Evolutionary conservation across 2,329 filamentous ascomycete genomes (phyloP), one percentile per base, ranked within the genome.

Genomic region (Endothia cerciana): DNA sequence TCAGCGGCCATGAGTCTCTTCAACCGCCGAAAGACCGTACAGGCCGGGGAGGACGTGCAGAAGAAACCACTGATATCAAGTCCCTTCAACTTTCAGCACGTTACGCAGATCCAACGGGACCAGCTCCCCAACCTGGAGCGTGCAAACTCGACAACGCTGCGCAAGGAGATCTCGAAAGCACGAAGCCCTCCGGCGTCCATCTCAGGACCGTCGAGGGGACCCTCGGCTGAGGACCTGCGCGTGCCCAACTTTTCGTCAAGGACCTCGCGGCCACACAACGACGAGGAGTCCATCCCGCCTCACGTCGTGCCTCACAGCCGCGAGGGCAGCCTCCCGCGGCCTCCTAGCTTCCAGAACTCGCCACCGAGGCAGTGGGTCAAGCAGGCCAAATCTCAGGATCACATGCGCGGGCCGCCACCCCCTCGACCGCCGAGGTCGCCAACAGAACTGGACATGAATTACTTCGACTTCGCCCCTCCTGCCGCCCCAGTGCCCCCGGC

Each of bases 21-120:
- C 66, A 75, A 79, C 53, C 79, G 85, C 60, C 80, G 85, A 63
- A 83, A 82, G 70, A 70, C 74, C 30, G 70, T 73, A 60, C 79
- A 75, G 62, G 72, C 73, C n/a, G 65, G 72, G 4, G 72, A 72
- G n/a, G 73, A 74, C 36, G 63, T 58, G 60, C 73, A 74, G 62
- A 83, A 75, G 71, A 82, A 79, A 68, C 72, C 83, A 60, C 81
- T 83, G 63, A 90, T 90, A 63, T 90, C 87, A 0, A 83, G 80
- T 0, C 87, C 87, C 2, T 89, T 87, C 75, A 89, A 89, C 77
- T 90, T 90, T 68, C 87, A 89, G 72, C 87, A 90, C 74, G 80
- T 90, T 41, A 82, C 84, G 4, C 87, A 89, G 72, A 86, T 83
- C 15, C 78, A 81, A 15, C 82, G 82, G 57, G 82, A 87, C 38